phyloP scores from a whole-genome alignment of 192 early-diverging fungal genomes.

The Backusella tarrabulga region DNA sequence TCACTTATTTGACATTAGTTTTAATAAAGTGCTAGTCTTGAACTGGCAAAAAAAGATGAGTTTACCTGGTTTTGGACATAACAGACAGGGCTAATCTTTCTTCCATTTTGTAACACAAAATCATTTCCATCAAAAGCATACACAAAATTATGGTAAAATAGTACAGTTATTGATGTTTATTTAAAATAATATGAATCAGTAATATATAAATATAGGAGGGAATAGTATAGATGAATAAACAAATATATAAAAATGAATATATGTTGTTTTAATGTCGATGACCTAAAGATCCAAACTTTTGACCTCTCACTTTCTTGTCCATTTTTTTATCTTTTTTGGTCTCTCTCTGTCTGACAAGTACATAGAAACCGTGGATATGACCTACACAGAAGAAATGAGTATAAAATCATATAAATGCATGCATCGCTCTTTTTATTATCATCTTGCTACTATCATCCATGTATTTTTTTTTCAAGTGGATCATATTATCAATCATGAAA shows the following conservation, averaged over 20 bases:
- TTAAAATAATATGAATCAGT: background rate
- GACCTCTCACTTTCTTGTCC: background rate
- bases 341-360: constrained; percentile 28
- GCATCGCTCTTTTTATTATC: background rate
- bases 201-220: background rate
- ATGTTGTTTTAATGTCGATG: background rate
- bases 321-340: background rate
- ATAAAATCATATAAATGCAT: background rate
- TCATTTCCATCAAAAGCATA: background rate
- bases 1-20: too few relatives aligned
- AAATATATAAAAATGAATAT: background rate
- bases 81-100: background rate
- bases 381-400: background rate
- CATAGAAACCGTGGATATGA: constrained; percentile 35
- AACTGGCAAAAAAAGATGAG: too few relatives aligned
- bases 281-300: background rate
- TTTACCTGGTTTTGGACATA: background rate
- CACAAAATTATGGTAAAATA: background rate
- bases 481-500: background rate
- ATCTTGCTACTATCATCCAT: background rate
- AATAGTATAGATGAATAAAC: background rate
- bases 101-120: too few relatives aligned
- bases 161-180: background rate
- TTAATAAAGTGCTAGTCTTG: too few relatives aligned
- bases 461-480: background rate